These are phyloP conservation scores for Phaeophleospora eucalypticola DNA, from an alignment of 2,329 filamentous ascomycete genomes.

Conservation along the genomic window DNA sequence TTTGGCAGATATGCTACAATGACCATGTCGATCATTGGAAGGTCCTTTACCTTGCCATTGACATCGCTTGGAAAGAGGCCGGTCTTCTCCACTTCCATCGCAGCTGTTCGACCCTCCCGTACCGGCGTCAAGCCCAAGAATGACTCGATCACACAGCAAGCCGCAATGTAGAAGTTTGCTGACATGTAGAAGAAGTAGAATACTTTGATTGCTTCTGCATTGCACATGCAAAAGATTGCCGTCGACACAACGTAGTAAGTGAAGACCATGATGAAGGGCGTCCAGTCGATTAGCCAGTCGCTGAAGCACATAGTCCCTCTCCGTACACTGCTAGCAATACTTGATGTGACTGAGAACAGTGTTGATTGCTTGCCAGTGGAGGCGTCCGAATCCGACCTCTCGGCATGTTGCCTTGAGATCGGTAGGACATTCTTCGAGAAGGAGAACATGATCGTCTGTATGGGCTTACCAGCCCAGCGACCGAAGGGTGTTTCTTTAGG, in stretches of 20 bases:
- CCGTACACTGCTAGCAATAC: slow-evolving; percentile 10
- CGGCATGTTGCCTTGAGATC: slow-evolving; percentile 7
- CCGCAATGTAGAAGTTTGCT: slow-evolving; percentile 31
- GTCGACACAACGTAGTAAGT: slow-evolving; percentile 31
- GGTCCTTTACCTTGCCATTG: slow-evolving; percentile 26
- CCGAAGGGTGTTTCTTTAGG: background rate
- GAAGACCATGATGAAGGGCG: slow-evolving; percentile 27
- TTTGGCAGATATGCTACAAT: slow-evolving; percentile 52
- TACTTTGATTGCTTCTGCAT: slow-evolving; percentile 25
- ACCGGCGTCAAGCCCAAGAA: slow-evolving; percentile 32
- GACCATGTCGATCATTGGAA: slow-evolving; percentile 44
- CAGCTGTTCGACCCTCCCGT: slow-evolving; percentile 26
- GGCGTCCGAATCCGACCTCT: slow-evolving; percentile 3
- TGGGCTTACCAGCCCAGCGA: background rate
- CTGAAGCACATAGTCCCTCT: slow-evolving; percentile 21
- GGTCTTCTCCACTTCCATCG: slow-evolving; percentile 26
- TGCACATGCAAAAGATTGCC: slow-evolving; percentile 29
- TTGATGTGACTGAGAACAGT: slow-evolving; percentile 12
- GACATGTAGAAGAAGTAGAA: slow-evolving; percentile 34
- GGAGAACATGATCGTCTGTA: slow-evolving; percentile 10
- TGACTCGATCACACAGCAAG: slow-evolving; percentile 27
- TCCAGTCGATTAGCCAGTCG: slow-evolving; percentile 31
- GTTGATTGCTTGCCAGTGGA: slow-evolving; percentile 9
- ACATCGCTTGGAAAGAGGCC: slow-evolving; percentile 26
- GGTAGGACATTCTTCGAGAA: slow-evolving; percentile 10